Conservation (phyloP, 345 rosid genomes). For the Boechera stricta region DNA sequence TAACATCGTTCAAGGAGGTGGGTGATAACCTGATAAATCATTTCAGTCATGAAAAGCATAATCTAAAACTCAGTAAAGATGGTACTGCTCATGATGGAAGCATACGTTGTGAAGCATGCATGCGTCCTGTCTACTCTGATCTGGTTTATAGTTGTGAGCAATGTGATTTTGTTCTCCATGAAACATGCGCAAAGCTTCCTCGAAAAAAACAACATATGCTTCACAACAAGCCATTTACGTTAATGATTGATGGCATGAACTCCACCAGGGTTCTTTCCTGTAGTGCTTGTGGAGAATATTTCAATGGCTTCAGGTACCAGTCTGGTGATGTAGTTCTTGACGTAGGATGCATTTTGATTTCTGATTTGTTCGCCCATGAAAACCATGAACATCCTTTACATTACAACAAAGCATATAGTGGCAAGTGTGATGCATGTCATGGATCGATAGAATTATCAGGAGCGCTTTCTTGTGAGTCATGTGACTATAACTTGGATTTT, state of each 20-base stretch:
- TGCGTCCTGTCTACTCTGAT: background rate
- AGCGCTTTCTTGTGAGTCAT: no score
- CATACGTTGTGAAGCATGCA: background rate
- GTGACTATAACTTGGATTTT: no score
- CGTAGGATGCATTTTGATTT: background rate
- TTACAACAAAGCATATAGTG: background rate
- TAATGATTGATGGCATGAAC: background rate
- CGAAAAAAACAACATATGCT: background rate
- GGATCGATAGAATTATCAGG: background rate
- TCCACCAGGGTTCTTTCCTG: background rate
- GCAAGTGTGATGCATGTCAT: background rate
- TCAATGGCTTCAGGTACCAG: background rate
- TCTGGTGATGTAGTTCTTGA: background rate
- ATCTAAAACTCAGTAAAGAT: background rate
- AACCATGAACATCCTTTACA: constrained; percentile 1
- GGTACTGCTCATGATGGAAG: no score
- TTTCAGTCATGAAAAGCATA: background rate
- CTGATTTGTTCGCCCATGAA: background rate
- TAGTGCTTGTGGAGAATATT: background rate
- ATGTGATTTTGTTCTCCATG: no score
- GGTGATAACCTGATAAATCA: background rate
- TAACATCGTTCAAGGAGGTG: background rate
- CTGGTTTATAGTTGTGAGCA: background rate
- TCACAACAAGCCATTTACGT: background rate
- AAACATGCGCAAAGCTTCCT: no score